Base-by-base conservation (phyloP, 2,329 filamentous ascomycete genomes). In the Verruconis gallopava region DNA sequence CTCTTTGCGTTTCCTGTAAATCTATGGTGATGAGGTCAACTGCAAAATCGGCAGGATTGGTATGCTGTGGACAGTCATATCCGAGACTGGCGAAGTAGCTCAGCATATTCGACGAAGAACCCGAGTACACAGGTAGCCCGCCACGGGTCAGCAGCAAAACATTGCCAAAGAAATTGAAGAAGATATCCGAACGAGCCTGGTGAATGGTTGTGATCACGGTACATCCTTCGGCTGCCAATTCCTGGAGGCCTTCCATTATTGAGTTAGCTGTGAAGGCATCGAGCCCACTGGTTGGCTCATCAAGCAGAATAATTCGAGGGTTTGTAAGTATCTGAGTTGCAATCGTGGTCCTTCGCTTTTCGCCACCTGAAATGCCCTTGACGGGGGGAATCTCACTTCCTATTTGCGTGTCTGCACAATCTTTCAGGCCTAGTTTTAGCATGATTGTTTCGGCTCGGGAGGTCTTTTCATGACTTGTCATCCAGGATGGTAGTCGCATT, bases 341-440 rank as follows among this genome's bases (percentile, higher is more conserved):
- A 47, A 88, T 85, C 12, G n/a, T n/a, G n/a, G n/a, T n/a, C n/a
- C 83, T 72, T 2, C 82, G 70, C 59, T 85, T 86, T 58, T 88
- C 81, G 14, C 83, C 83, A 2, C 82, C 82, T 5, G 79, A 84
- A 21, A 86, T 85, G 0, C 82, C 81, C 55, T 86, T 86, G 49
- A 83, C 69, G 3, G 82, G 58, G 5, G 83, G 79, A 44, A 72
- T n/a, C n/a, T n/a, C n/a, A n/a, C n/a, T 79, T 2, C 82, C 82
- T 5, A 88, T 72, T 0, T 85, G 57, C 41, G 81, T 84, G 52
- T 85, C 75, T 1, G 81, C 82, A 48, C 81, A 86, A 48, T 86
- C 81, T 51, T 84, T 85, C 3, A 86, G 59, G 0, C 82, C 82
- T 71, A 86, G 77, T 53, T 84, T 84, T 13, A 82, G 56, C 2